Base-by-base conservation (phyloP, 208 protist species). In the Trypanosoma scelopori region DNA sequence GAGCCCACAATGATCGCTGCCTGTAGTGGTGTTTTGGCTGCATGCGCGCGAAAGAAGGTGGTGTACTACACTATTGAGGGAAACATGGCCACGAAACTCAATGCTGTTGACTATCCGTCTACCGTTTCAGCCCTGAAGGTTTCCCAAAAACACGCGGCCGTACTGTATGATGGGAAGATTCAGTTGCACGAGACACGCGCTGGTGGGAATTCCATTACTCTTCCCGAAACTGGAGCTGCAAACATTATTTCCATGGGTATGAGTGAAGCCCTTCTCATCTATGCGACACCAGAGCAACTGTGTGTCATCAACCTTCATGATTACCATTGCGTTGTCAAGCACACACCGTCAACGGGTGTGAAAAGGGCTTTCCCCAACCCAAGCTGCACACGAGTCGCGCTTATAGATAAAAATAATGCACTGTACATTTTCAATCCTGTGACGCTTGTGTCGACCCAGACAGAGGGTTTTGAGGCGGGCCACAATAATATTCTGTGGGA, bases 191-290 rank as follows among this genome's bases (percentile, higher is more conserved):
- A 81, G 12, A 88, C 98, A 39, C 76, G 76, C 32, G 73, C 85
- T n/a, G 62, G 62, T 55, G 78, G 41, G 6, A 39, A 81, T 39
- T 75, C 70, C 27, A 50, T 80, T 46, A 70, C 72, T 43, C 91
- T 93, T 57, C 91, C 91, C 0, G 84, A 90, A 22, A 72, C 39
- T 51, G 71, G 82, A 39, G 81, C 78, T 23, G 66, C 70, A 22
- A 69, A 65, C 23, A 81, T 98, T 51, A 88, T 91, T 56, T 74
- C 84, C 32, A 55, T 98, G 3, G 82, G 75, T 13, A 83, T 99
- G 28, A 97, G 92, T 22, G 83, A 94, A 58, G 64, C 90, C 16
- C 97, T 98, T 49, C 81, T 98, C 53, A 83, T 98, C 11, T 98
- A 97, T 78, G 96, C 93, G 3, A 85, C 74, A 2, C 63, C 56